These are phyloP conservation scores for Stylonectria norvegica DNA, from an alignment of 2,329 filamentous ascomycete species.

Conservation along the genomic window DNA sequence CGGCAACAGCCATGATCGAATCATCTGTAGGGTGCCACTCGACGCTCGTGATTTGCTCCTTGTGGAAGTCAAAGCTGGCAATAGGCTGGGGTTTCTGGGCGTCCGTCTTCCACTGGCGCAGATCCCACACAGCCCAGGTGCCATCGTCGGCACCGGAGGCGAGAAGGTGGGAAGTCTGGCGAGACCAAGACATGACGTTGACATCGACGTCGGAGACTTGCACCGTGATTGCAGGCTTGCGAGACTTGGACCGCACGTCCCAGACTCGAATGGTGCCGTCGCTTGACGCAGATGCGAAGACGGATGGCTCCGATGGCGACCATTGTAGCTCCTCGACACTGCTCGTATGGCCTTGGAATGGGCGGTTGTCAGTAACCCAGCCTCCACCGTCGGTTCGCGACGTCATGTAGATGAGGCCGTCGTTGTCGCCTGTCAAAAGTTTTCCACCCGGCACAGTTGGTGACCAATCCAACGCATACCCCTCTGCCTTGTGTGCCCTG, in stretches of 20 bases:
- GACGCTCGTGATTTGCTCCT: constrained; percentile 90
- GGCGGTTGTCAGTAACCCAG: constrained; percentile 80
- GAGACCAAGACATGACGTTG: constrained; percentile 96
- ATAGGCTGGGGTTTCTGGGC: constrained; percentile 70
- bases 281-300: constrained; percentile 90
- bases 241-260: constrained; percentile 89
- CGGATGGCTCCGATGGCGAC: constrained; percentile 88
- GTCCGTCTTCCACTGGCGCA: constrained; percentile 81
- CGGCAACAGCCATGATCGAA: constrained; percentile 88
- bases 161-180: constrained; percentile 81
- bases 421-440: constrained; percentile 86
- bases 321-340: constrained; percentile 95
- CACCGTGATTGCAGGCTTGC: constrained; percentile 82
- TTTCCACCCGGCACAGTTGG: constrained; percentile 72
- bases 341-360: constrained; percentile 79
- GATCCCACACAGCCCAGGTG: constrained; percentile 92
- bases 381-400: constrained; percentile 82
- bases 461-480: constrained; percentile 97
- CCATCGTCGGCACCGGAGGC: constrained; percentile 93
- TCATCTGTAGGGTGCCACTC: constrained; percentile 99
- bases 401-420: constrained; percentile 85
- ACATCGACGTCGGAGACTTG: constrained; percentile 82
- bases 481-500: constrained; percentile 86
- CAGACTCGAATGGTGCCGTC: constrained; percentile 95
- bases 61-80: constrained; percentile 93